A percentile compares a stretch with the other conserved stretches of the same genome.
Evolutionary conservation across 352 stramenopile genomes (phyloP).

Genomic region (Phytopythium aichiense): DNA sequence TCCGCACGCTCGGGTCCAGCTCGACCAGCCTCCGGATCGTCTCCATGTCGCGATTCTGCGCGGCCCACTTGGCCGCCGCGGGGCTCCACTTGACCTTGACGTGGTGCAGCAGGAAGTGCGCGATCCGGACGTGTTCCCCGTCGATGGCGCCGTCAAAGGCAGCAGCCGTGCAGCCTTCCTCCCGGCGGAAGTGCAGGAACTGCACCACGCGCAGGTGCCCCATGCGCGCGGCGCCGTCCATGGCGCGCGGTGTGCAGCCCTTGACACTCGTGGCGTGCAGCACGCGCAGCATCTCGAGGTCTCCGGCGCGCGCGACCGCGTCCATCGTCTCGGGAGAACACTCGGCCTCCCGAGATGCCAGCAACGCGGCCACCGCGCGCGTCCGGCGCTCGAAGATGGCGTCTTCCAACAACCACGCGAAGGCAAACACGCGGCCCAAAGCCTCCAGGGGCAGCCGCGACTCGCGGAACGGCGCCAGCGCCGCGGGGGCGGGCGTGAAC

Average conservation of each 20-base stretch:
- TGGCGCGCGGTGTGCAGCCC: slow-evolving; percentile 34
- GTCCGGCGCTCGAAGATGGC: slow-evolving; percentile 22
- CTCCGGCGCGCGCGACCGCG: slow-evolving; percentile 22
- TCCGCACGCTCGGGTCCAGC: slow-evolving; percentile 24
- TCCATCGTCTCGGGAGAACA: slow-evolving; percentile 30
- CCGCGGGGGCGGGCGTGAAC: not conserved
- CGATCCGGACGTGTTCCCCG: slow-evolving; percentile 24
- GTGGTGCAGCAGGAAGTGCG: slow-evolving; percentile 42
- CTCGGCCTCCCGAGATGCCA: slow-evolving; percentile 23
- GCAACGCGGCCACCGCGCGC: slow-evolving; percentile 34
- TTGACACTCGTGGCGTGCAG: slow-evolving; percentile 26
- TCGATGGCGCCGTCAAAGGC: slow-evolving; percentile 33
- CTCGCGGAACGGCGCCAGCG: slow-evolving; percentile 14
- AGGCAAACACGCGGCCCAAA: slow-evolving; percentile 38
- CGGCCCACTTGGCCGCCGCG: slow-evolving; percentile 29
- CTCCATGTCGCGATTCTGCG: slow-evolving; percentile 28
- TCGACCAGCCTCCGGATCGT: slow-evolving; percentile 27
- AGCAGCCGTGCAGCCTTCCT: slow-evolving; percentile 36
- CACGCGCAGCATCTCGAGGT: slow-evolving; percentile 34
- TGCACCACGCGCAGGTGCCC: slow-evolving; percentile 40
- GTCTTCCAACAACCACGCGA: slow-evolving; percentile 32
- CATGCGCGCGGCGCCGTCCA: slow-evolving; percentile 33
- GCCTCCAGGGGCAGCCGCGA: slow-evolving; percentile 39
- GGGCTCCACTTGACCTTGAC: slow-evolving; percentile 36
- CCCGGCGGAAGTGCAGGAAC: slow-evolving; percentile 42